Percentiles rank a stretch among this genome's conserved stretches.
phyloP scores from a whole-genome alignment of 257 asterid species.

The Capsicum pubescens region DNA sequence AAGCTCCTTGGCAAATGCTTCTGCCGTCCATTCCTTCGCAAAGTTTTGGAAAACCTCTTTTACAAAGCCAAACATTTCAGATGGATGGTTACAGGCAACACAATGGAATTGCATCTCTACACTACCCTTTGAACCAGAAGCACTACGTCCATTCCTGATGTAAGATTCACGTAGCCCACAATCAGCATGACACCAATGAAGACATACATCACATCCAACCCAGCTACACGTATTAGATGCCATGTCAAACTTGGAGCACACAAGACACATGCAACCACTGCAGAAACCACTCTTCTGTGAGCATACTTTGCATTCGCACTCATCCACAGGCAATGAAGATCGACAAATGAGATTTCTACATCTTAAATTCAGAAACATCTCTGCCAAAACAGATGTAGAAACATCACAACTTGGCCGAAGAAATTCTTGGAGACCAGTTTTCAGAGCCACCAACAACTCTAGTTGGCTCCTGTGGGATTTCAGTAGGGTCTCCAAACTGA shows the following conservation, averaged over 20 bases:
- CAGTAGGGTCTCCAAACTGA: conserved; percentile 65
- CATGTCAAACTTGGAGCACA: conserved; percentile 92
- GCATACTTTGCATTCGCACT: conserved; percentile 91
- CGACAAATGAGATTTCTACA: conserved; percentile 79
- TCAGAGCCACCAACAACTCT: conserved; percentile 88
- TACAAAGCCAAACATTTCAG: conserved; percentile 98
- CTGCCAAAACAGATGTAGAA: conserved; percentile 73
- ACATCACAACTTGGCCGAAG: conserved; percentile 56
- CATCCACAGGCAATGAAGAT: conserved; percentile 82
- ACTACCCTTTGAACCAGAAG: conserved; percentile 63
- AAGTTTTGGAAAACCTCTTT: conserved; percentile 93
- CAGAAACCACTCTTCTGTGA: conserved; percentile 75
- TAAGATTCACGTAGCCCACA: conserved; percentile 84
- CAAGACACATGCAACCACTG: conserved; percentile 96
- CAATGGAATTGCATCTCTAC: conserved; percentile 97
- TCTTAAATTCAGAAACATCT: conserved; percentile 73
- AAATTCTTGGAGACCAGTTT: conserved; percentile 77
- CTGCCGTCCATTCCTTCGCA: conserved; percentile 84
- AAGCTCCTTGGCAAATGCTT: conserved; percentile 78
- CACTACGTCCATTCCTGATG: conserved; percentile 81
- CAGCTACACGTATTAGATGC: conserved; percentile 96
- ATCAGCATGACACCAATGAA: conserved; percentile 99
- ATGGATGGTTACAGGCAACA: conserved; percentile 94
- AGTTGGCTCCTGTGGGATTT: conserved; percentile 65
- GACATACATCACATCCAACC: conserved; percentile 98